Evolutionary conservation across 2,329 filamentous ascomycete species (phyloP), one percentile per base, ranked within the genome.

Genomic region (Pseudogymnoascus sp.): DNA sequence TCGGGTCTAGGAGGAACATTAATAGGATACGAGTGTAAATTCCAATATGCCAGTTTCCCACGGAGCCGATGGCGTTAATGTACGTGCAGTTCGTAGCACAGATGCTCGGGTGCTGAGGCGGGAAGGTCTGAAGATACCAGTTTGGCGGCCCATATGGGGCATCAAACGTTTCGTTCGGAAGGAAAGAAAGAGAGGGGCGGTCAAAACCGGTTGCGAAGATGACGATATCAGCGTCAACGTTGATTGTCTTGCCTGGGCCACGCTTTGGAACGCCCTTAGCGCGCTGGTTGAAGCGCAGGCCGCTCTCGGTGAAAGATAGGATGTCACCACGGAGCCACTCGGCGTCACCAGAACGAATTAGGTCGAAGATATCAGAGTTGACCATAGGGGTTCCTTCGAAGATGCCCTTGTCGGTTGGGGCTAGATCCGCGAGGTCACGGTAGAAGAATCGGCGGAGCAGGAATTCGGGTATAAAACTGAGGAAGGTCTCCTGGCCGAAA

Each of bases 71-170:
- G 3, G 85, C 89, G 59, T 87, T 84, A 60, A 91, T 77, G 65
- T 92, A 95, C 0, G 89, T 94, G 76, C 86, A 86, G 73, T 95
- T 95, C 73, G 90, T 92, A 63, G 85, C 86, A 64, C 86, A 90
- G 55, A 95, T 79, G 33, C 83, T 85, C 0, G 86, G 82, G 65
- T 92, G 86, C 3, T 76, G 72, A 0, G 90, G 88, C 3, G 90
- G 90, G 73, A 95, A 95, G 0, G 88, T 88, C 71, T 95, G 90
- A 0, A 95, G 79, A 66, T 94, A 95, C 90, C 90, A 95, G 71
- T 90, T 91, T 0, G 90, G 90, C 1, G 90, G 88, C 0, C 77
- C 75, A 66, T 94, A 95, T 0, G 87, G 85, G 63, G 88, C 81
- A 8, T 81, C 70, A 69, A 94, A 94, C 67, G 82, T 85, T 58